A percentile compares a stretch with the other conserved stretches of the same genome.
These are phyloP conservation scores for Xylariaceae sp. DNA, from an alignment of 2,329 filamentous ascomycete genomes.

Conservation along the genomic window DNA sequence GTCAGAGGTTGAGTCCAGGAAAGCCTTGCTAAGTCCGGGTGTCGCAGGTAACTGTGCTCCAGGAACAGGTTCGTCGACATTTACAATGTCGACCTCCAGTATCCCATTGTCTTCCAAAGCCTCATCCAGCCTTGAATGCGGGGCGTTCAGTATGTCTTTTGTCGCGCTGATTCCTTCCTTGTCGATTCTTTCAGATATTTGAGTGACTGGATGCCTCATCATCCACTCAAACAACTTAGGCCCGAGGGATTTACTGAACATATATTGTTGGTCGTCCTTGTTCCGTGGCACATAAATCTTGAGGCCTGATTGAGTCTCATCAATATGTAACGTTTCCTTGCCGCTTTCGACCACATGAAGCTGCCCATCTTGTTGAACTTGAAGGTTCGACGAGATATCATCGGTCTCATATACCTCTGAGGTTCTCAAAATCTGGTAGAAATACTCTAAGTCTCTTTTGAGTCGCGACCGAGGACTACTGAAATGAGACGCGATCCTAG, in stretches of 20 bases:
- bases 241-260: conserved; percentile 24
- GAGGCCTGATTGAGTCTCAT: conserved; percentile 12
- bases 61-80: conserved; percentile 6
- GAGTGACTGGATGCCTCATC: conserved; percentile 22
- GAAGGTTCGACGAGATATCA: conserved; percentile 6
- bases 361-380: conserved; percentile 4
- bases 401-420: conserved; percentile 25
- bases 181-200: background rate
- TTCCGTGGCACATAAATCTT: conserved; percentile 29
- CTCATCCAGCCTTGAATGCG: conserved; percentile 1
- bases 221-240: conserved; percentile 29
- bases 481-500: conserved; percentile 25
- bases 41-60: background rate
- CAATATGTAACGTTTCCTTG: conserved; percentile 23
- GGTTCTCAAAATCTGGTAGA: conserved; percentile 21
- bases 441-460: conserved; percentile 2
- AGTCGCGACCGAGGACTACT: conserved; percentile 17
- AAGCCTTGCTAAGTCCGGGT: background rate
- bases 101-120: conserved; percentile 17
- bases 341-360: conserved; percentile 4
- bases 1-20: background rate
- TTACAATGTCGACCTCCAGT: conserved; percentile 4
- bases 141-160: conserved; percentile 8
- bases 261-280: conserved; percentile 21
- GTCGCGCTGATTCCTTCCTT: conserved; percentile 8